phyloP scores from a whole-genome alignment of 257 asterid species.

The Anisodus tanguticus region DNA sequence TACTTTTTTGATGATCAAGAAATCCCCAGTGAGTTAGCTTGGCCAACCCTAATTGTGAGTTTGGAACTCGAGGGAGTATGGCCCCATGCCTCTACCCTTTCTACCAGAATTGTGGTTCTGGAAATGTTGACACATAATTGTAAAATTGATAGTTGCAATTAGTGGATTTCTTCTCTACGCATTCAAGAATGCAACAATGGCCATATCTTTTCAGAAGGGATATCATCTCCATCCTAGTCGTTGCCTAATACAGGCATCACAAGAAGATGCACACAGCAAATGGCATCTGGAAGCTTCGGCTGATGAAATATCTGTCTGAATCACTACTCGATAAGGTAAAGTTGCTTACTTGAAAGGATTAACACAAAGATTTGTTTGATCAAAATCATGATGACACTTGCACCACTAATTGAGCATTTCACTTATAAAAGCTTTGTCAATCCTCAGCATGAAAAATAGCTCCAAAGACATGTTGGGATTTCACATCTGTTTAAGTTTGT shows the following conservation, averaged over 20 bases:
- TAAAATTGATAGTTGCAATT: slow-evolving; percentile 9
- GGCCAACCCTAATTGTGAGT: background rate
- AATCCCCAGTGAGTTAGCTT: background rate
- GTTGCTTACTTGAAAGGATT: background rate
- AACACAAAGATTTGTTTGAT: background rate
- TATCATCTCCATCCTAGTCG: slow-evolving; percentile 1
- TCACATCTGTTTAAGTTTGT: too few relatives aligned
- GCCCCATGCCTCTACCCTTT: background rate
- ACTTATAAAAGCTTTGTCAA: background rate
- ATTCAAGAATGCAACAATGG: background rate
- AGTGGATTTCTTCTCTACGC: background rate
- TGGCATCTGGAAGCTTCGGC: background rate
- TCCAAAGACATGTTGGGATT: too few relatives aligned
- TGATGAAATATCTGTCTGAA: background rate
- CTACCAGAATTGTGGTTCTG: background rate
- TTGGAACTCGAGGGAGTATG: background rate
- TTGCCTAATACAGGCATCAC: background rate
- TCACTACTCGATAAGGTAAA: background rate
- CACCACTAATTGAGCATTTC: slow-evolving; percentile 1
- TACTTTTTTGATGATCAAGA: background rate
- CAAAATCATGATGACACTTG: background rate
- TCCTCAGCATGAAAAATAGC: background rate
- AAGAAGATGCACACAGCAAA: background rate
- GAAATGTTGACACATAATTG: slow-evolving; percentile 7
- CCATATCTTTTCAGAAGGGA: slow-evolving; percentile 1